phyloP scores from a whole-genome alignment of 2,329 filamentous ascomycete genomes.

The Aspergillus eucalypticola region DNA sequence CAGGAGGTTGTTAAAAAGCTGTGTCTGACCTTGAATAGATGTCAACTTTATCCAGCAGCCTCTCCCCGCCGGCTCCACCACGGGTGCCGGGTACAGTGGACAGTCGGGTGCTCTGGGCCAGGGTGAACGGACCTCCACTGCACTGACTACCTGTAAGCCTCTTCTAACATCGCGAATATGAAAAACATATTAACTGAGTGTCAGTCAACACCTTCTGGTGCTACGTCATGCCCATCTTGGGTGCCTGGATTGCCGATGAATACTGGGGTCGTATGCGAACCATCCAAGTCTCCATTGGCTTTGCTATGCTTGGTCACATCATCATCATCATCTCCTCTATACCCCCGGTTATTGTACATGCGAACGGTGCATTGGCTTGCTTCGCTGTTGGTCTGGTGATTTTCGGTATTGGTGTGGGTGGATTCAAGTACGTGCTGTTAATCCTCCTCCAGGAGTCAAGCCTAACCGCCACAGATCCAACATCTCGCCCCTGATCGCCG shows the following conservation, averaged over 20 bases:
- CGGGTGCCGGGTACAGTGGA: constrained; percentile 46
- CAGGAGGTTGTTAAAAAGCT: neutral
- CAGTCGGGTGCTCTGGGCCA: constrained; percentile 58
- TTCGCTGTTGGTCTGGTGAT: constrained; percentile 66
- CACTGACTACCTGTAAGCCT: constrained; percentile 48
- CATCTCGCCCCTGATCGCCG: constrained; percentile 69
- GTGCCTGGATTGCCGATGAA: constrained; percentile 67
- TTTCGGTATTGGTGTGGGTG: constrained; percentile 72
- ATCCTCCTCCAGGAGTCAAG: neutral
- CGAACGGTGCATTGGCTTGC: constrained; percentile 60
- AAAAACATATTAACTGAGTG: neutral
- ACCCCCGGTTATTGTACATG: constrained; percentile 61
- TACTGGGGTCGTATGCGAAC: constrained; percentile 70
- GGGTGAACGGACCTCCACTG: constrained; percentile 60
- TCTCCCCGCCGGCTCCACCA: constrained; percentile 56
- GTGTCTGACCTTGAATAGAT: constrained; percentile 36
- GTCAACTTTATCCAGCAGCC: constrained; percentile 64
- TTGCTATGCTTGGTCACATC: constrained; percentile 68
- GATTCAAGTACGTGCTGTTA: constrained; percentile 62
- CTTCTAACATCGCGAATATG: constrained; percentile 4
- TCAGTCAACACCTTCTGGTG: constrained; percentile 63
- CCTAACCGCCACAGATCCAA: constrained; percentile 52
- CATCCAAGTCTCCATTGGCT: constrained; percentile 64
- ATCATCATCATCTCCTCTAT: constrained; percentile 68
- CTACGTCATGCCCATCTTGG: constrained; percentile 61